Evolutionary conservation across 805 yeast genomes (phyloP).

Genomic region (Myxozyma udenii): DNA sequence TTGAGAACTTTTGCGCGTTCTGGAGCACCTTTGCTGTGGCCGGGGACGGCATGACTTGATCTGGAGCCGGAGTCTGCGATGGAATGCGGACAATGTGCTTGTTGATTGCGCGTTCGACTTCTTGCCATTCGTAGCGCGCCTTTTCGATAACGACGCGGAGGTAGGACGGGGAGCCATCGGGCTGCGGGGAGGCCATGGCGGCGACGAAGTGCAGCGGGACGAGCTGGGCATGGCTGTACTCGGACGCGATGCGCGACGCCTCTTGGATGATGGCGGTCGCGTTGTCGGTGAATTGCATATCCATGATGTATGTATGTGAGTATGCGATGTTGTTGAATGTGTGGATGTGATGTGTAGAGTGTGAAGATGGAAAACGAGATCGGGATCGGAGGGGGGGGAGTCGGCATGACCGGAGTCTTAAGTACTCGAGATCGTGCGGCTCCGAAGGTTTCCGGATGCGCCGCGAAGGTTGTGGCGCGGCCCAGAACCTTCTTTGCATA

Average conservation of each 20-base stretch:
- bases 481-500: too few relatives aligned
- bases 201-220: slow-evolving; percentile 88
- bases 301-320: slow-evolving; percentile 11
- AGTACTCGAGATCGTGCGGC: too few relatives aligned
- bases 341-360: too few relatives aligned
- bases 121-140: slow-evolving; percentile 83
- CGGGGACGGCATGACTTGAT: slow-evolving; percentile 69
- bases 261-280: slow-evolving; percentile 76
- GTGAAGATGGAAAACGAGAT: too few relatives aligned
- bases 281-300: slow-evolving; percentile 80
- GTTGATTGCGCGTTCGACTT: slow-evolving; percentile 76
- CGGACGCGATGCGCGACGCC: slow-evolving; percentile 79
- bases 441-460: too few relatives aligned
- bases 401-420: too few relatives aligned
- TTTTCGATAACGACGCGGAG: slow-evolving; percentile 78
- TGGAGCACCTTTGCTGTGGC: slow-evolving; percentile 72
- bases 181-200: slow-evolving; percentile 74
- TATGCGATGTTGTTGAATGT: too few relatives aligned
- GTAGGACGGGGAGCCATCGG: slow-evolving; percentile 55
- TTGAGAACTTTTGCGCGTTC: slow-evolving; percentile 72
- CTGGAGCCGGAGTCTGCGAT: slow-evolving; percentile 84
- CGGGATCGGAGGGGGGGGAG: too few relatives aligned
- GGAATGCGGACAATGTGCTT: slow-evolving; percentile 74
- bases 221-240: slow-evolving; percentile 77
- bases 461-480: too few relatives aligned